Conservation (phyloP, 2,329 filamentous ascomycete species). For the Fusarium cyanostomum region DNA sequence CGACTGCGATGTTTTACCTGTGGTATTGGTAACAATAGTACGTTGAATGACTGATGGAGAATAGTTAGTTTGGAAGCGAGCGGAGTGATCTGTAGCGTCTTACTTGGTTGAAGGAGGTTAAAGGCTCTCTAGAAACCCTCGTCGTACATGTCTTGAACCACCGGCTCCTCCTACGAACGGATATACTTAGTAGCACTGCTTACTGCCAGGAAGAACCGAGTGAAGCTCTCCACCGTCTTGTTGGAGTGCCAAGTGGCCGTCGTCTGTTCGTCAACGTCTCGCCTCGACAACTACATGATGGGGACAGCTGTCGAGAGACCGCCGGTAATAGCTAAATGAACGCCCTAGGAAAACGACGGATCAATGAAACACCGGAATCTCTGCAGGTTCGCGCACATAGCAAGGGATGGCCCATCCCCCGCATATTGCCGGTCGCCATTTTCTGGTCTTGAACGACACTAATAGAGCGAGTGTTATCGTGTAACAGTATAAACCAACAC, state of each 20-base stretch:
- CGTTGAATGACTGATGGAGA: too few species aligned
- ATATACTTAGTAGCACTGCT: slow-evolving; percentile 51
- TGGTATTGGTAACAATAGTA: too few species aligned
- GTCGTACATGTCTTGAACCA: slow-evolving; percentile 55
- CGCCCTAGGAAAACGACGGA: slow-evolving; percentile 58
- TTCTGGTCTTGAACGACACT: slow-evolving; percentile 56
- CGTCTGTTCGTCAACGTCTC: slow-evolving; percentile 49
- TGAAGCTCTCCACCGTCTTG: slow-evolving; percentile 57
- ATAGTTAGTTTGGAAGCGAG: too few species aligned
- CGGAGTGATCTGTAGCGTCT: too few species aligned
- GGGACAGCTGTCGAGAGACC: slow-evolving; percentile 57
- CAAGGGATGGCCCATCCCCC: slow-evolving; percentile 46
- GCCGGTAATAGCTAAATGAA: slow-evolving; percentile 55
- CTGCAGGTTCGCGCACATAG: slow-evolving; percentile 53
- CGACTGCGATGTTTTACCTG: too few species aligned
- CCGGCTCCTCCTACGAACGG: slow-evolving; percentile 47
- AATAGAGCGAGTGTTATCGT: slow-evolving; percentile 56
- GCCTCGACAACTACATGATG: slow-evolving; percentile 51
- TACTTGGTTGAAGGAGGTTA: slow-evolving; percentile 52
- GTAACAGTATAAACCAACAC: slow-evolving; percentile 61
- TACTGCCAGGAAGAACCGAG: slow-evolving; percentile 53
- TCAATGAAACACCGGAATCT: slow-evolving; percentile 61
- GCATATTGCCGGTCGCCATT: slow-evolving; percentile 49
- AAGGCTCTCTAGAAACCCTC: slow-evolving; percentile 56
- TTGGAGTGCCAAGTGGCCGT: slow-evolving; percentile 55